A percentile compares a stretch with the other conserved stretches of the same genome.
phyloP scores from a whole-genome alignment of 306 rosid genomes.

The Rosa rugosa region DNA sequence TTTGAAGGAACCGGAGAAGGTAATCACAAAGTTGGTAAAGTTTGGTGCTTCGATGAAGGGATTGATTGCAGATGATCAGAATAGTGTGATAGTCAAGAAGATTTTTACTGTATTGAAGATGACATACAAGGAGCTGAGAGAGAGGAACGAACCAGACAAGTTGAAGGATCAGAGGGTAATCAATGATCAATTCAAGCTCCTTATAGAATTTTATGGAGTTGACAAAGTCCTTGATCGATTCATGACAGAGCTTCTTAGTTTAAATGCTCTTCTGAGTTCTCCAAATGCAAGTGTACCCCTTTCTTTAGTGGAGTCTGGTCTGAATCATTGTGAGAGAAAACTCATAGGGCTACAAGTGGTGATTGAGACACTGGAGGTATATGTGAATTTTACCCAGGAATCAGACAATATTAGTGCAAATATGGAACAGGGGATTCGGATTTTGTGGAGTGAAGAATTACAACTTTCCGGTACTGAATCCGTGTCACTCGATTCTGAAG shows the following conservation, averaged over 20 bases:
- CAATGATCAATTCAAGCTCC: background rate
- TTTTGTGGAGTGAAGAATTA: background rate
- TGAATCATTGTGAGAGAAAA: background rate
- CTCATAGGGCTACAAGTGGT: slow-evolving; percentile 4
- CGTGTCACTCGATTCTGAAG: background rate
- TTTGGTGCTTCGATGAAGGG: background rate
- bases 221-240: background rate
- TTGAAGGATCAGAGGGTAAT: background rate
- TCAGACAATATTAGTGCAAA: background rate
- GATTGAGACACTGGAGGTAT: background rate
- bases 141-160: background rate
- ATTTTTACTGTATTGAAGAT: background rate
- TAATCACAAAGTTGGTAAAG: background rate
- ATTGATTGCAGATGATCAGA: background rate
- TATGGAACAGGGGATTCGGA: background rate
- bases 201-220: background rate
- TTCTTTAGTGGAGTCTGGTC: background rate
- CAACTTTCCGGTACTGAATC: background rate
- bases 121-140: slow-evolving; percentile 4
- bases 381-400: background rate
- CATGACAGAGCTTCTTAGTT: background rate
- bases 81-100: background rate
- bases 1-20: slow-evolving; percentile 6
- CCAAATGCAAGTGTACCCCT: background rate
- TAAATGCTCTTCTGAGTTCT: background rate